Evolutionary conservation across 495 filamentous ascomycete species (phyloP), one percentile per base, ranked within the genome.

Genomic region (Paragyromitra xinjiangensis): DNA sequence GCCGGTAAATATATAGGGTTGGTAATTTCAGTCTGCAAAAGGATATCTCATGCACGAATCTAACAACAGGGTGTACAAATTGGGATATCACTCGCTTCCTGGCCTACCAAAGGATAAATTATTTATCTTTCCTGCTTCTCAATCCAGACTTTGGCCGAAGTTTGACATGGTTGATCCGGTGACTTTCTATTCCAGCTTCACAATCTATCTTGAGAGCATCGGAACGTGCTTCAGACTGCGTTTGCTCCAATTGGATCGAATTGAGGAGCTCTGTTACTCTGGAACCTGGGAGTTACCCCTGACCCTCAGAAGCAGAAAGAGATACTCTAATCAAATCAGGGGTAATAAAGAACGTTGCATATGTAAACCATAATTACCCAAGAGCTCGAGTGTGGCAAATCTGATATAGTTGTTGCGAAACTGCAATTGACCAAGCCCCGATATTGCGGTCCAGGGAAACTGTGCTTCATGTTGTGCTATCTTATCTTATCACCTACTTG

Each of bases 161-260:
- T 34, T 24, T 29, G n/a, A 65, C 61, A 12, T 26, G 37, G 26
- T 59, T 61, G 14, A 59, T 50, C 62, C 65, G 29, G 50, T 68
- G 50, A 68, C 44, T 50, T 29, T 22, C 51, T 19, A 59, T 67
- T 61, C 29, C 24, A 51, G 34, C 34, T 37, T 48, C 14, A 44
- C 50, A 65, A 56, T 48, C 37, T 63, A 59, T 24, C 19, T 29
- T 56, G 44, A 72, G 61, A 44, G 50, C 62, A 65, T 65, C 61
- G 39, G 24, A 44, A 73, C 48, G 71, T 73, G 71, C 63, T 73
- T 67, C 63, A 39, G 37, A 64, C 14, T 67, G 63, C 63, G 61
- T 58, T 66, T 37, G 44, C 48, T 37, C 68, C 24, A 70, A 61
- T 70, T 19, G 19, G 4, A 34, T 34, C 29, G 29, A n/a, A 56